Conservation (phyloP, 1,139 yeast species). For the Pneumocystis wakefieldiae region DNA sequence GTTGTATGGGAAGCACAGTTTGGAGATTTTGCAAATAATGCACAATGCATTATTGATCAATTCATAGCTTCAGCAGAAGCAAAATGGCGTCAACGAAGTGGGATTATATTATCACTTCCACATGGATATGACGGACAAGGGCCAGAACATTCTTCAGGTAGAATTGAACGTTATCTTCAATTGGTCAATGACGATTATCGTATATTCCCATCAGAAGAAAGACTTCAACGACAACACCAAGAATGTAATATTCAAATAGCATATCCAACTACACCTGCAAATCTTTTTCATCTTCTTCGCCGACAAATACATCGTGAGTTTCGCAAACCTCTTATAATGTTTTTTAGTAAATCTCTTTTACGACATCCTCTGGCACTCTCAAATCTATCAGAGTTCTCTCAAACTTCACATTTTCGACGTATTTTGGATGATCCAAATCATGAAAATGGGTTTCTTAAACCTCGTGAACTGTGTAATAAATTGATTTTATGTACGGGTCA, state of each 20-base stretch:
- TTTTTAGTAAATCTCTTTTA: constrained; percentile 85
- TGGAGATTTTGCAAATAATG: constrained; percentile 99
- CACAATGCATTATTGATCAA: constrained; percentile 94
- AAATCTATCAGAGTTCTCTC: constrained; percentile 64
- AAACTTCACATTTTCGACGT: constrained; percentile 88
- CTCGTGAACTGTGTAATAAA: constrained; percentile 77
- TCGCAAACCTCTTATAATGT: constrained; percentile 70
- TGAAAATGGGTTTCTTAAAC: constrained; percentile 43
- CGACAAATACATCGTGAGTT: constrained; percentile 99
- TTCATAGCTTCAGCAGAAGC: constrained; percentile 94
- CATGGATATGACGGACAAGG: constrained; percentile 99
- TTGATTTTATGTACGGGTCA: constrained; percentile 80
- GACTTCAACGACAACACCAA: constrained; percentile 93
- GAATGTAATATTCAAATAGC: constrained; percentile 97
- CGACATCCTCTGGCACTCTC: constrained; percentile 98
- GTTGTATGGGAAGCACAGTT: constrained; percentile 99
- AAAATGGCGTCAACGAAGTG: constrained; percentile 98
- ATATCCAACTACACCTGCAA: constrained; percentile 96
- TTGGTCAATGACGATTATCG: constrained; percentile 93
- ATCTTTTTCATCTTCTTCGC: constrained; percentile 89
- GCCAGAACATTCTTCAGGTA: constrained; percentile 97
- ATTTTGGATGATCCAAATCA: constrained; percentile 81
- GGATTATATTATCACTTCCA: constrained; percentile 85
- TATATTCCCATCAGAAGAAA: constrained; percentile 75
- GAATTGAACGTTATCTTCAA: constrained; percentile 93